Evolutionary conservation across 164 flowering plant species (phyloP), one percentile per base, ranked within the genome.

Genomic region (Annona cherimola): DNA sequence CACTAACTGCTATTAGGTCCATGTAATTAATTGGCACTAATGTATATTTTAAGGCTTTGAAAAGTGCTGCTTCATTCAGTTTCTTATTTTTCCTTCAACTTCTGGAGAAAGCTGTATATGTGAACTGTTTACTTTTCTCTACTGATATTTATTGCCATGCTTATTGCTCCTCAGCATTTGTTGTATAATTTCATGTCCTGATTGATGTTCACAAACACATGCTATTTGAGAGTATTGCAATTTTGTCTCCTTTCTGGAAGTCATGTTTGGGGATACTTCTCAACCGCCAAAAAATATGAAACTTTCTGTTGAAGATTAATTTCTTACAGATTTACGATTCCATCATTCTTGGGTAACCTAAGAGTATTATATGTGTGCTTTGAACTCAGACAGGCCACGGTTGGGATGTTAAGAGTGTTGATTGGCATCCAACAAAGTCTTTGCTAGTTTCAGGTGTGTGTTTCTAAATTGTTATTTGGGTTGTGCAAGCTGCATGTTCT

Each of bases 311-410:
- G 9, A 12, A 14, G 26, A 57, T 42, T 42, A 65, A 54, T 72
- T 9, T 35, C 44, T 11, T 19, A 1, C 42, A 42, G 6, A 64
- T 65, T 61, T 46, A 50, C 2, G 18, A 41, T 63, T 57, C 8
- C 5, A 45, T 19, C 43, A 50, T 76, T 69, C 74, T 68, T 76
- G 81, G 71, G 61, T 84, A 79, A 84, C 82, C 81, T 82, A 79
- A 84, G 87, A 79, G 68, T 78, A 64, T 74, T 77, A 42, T 68
- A 40, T 77, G 16, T 81, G 76, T 77, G 77, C 69, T 78, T 93
- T 91, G 81, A 89, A 89, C 97, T 88, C 93, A 91, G 92, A 85
- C 99, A 96, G 99, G 99, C 89, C 99, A 96, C 85, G 97, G 98
- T 77, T 93, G 99, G 99, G 99, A 96, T 88, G 98, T 92, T 71